Conservation (phyloP, 148 eudicot species). For the Talinum fruticosum region DNA sequence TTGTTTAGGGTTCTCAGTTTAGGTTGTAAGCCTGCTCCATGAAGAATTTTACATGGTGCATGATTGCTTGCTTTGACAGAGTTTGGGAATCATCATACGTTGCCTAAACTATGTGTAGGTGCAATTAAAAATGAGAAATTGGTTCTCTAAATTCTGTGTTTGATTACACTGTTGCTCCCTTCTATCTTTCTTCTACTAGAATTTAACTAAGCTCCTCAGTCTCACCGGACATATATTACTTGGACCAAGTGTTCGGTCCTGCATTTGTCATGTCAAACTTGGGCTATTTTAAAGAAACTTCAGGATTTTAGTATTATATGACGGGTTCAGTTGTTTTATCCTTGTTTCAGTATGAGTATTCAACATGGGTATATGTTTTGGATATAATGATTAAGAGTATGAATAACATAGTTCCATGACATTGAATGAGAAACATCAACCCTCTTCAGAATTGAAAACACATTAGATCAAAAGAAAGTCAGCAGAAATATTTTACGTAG, state of each 20-base stretch:
- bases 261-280: no score
- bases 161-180: neutral
- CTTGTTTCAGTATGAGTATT: no score
- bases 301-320: no score
- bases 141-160: neutral
- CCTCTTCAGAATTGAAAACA: neutral
- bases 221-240: no score
- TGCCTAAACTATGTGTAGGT: slow-evolving; percentile 16
- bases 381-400: no score
- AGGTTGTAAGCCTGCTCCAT: slow-evolving; percentile 20
- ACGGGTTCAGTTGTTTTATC: no score
- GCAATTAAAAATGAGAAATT: neutral
- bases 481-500: neutral
- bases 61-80: slow-evolving; percentile 12
- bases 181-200: neutral
- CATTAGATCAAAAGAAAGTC: neutral
- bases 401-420: no score
- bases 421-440: no score
- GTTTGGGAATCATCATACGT: slow-evolving; percentile 6
- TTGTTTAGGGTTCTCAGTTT: slow-evolving; percentile 16
- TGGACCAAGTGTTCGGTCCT: no score
- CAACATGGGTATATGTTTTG: no score
- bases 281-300: no score
- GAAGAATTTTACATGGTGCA: slow-evolving; percentile 12
- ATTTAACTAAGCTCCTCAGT: neutral